Evolutionary conservation across 164 flowering plant genomes (phyloP), one percentile per base, ranked within the genome.

Genomic region (Magnolia sinica): DNA sequence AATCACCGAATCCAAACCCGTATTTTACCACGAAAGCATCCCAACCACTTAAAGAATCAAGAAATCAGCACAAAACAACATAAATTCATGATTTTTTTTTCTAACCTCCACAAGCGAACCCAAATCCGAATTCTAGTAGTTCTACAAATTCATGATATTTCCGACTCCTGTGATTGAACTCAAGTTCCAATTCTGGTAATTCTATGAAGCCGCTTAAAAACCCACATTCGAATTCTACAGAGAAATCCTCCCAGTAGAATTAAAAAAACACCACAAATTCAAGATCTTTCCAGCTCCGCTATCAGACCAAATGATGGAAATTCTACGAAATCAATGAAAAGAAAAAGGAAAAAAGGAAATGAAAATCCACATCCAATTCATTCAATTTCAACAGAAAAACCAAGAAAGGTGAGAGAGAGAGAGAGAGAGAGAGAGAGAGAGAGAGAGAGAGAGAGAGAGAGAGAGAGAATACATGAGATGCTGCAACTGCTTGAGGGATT

Each of bases 401-500:
- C 61, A 55, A 13, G 14, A 37, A 37, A 37, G 45, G 45, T 4
- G 77, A 71, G 67, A 50, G 71, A 70, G 50, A 50, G 59, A 52
- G 14, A n/a, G n/a, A n/a, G n/a, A n/a, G n/a, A n/a, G 37, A 31
- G 45, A 37, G 45, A 37, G 45, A 67, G 49, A 14, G 4, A 29
- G 27, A 45, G 76, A 10, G 71, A 76, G 55, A 77, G 59, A 68
- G 74, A 37, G 70, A 73, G 77, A 71, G 67, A 50, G 71, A 70
- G 50, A 52, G 61, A 55, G 16, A 16, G 64, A 65, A n/a, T 85
- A 92, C 97, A 91, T 89, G 80, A 91, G 90, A 77, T 82, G 83
- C 81, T 93, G 96, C 64, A 77, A 80, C 64, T 88, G 92, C 70
- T 87, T 90, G 80, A 93, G 85, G 10, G 90, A 82, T 9, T 85